phyloP scores from a whole-genome alignment of 2,329 filamentous ascomycete species.

The Cercospora sp. region DNA sequence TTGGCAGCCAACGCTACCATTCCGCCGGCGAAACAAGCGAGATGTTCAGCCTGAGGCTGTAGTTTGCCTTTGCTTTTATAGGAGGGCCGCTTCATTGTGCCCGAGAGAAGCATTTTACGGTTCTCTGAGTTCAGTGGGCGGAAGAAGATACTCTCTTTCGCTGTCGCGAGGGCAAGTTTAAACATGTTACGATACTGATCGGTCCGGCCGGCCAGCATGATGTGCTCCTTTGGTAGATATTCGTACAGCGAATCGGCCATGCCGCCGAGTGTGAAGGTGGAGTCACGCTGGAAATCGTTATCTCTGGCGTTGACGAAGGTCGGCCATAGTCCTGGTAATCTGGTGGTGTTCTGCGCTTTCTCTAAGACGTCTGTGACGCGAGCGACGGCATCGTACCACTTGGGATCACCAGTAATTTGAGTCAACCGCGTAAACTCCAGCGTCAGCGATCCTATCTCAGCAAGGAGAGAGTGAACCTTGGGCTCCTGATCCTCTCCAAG shows the following conservation, averaged over 20 bases:
- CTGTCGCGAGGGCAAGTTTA: slow-evolving; percentile 48
- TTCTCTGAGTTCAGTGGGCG: slow-evolving; percentile 48
- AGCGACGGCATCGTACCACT: slow-evolving; percentile 63
- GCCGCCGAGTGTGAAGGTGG: slow-evolving; percentile 38
- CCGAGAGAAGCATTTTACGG: slow-evolving; percentile 26
- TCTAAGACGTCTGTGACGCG: slow-evolving; percentile 60
- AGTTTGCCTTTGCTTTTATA: slow-evolving; percentile 21
- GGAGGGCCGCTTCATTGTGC: slow-evolving; percentile 21
- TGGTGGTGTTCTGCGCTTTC: slow-evolving; percentile 54
- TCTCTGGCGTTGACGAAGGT: slow-evolving; percentile 51
- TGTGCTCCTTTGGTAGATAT: slow-evolving; percentile 36
- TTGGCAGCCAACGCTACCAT: slow-evolving; percentile 66
- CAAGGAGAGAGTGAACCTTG: slow-evolving; percentile 43
- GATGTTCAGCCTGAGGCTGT: slow-evolving; percentile 31
- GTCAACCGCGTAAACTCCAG: slow-evolving; percentile 65
- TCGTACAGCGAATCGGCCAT: slow-evolving; percentile 42
- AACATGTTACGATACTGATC: slow-evolving; percentile 50
- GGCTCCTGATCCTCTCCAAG: slow-evolving; percentile 36
- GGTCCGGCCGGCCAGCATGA: slow-evolving; percentile 34
- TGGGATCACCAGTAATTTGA: slow-evolving; percentile 61
- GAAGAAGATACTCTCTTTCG: slow-evolving; percentile 50
- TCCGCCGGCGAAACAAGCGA: slow-evolving; percentile 70
- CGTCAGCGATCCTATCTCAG: slow-evolving; percentile 60
- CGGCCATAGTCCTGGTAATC: slow-evolving; percentile 64
- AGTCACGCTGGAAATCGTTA: slow-evolving; percentile 37